These are phyloP conservation scores for Ascochyta viciae-villosae DNA, from an alignment of 2,329 filamentous ascomycete genomes.

Conservation along the genomic window DNA sequence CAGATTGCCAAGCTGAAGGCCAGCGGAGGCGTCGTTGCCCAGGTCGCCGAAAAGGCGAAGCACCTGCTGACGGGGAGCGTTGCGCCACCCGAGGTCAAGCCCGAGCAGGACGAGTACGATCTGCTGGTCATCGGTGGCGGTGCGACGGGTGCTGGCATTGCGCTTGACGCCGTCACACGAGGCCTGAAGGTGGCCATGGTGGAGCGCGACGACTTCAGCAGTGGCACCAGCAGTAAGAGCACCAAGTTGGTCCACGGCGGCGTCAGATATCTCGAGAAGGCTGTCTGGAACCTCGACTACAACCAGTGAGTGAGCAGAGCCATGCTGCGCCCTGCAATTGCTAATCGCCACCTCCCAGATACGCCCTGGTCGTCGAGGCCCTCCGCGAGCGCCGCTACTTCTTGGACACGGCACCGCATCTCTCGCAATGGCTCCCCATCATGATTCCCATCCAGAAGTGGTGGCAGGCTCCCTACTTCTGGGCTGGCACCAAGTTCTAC, in stretches of 20 bases:
- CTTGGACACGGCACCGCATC: constrained; percentile 80
- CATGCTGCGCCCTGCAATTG: background rate
- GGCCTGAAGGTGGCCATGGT: constrained; percentile 82
- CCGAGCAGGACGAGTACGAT: constrained; percentile 69
- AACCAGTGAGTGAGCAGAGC: constrained; percentile 64
- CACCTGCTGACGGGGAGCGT: constrained; percentile 46
- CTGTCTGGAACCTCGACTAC: constrained; percentile 84
- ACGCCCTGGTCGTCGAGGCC: constrained; percentile 80
- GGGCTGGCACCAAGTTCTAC: constrained; percentile 81
- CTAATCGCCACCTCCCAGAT: constrained; percentile 42
- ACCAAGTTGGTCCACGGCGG: constrained; percentile 87
- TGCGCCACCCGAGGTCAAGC: constrained; percentile 31
- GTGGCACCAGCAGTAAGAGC: constrained; percentile 84
- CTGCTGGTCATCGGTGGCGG: constrained; percentile 80
- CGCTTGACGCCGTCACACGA: constrained; percentile 79
- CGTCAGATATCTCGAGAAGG: constrained; percentile 85
- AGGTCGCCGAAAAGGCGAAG: constrained; percentile 50
- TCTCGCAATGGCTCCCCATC: constrained; percentile 81
- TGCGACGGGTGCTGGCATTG: constrained; percentile 80
- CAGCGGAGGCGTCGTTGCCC: constrained; percentile 53
- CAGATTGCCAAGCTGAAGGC: constrained; percentile 68
- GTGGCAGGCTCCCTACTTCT: constrained; percentile 85
- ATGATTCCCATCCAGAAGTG: constrained; percentile 83
- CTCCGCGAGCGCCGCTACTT: constrained; percentile 84
- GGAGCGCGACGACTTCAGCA: constrained; percentile 82